Evolutionary conservation across 441 rosid species (phyloP), one percentile per base, ranked within the genome.

Genomic region (Theobroma grandiflorum): DNA sequence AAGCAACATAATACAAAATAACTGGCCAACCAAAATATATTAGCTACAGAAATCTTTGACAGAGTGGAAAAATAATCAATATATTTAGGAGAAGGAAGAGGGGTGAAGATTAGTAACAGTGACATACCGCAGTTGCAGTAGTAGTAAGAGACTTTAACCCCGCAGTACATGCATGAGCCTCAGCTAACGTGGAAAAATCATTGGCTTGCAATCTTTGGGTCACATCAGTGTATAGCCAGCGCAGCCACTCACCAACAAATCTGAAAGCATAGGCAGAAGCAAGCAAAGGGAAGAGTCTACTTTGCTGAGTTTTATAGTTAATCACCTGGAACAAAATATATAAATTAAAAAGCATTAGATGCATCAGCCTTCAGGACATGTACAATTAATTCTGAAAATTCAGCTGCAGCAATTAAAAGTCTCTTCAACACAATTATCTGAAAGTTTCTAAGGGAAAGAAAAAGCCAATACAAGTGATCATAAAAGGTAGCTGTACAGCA

Each of bases 191-290:
- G 62, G 99, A 84, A 80, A 93, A 95, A 87, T 95, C 98, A 78
- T 83, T 89, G 79, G 95, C 97, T 84, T 91, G 92, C 87, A 97
- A 83, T 82, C 94, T 91, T 85, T 86, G 86, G 58, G 94, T 92
- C 64, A 97, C 99, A 87, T 97, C 99, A 80, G 82, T 86, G 80
- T 95, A 94, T 49, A 97, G 93, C 98, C 94, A 93, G 62, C 91
- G 91, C 88, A 97, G 90, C 98, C 98, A 95, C 86, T 97, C 98
- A 63, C 99, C 96, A 67, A 94, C 97, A 78, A 97, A 92, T 86
- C 98, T 91, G 81, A 91, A 97, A 77, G 99, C 99, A 86, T 95
- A 97, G 37, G 98, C 99, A 77, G 98, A 95, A 84, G 99, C 99
- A 85, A 97, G 89, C 92, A 97, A 88, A 80, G 99, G 99, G 82